phyloP scores from a whole-genome alignment of 805 yeast genomes.

The Monosporozyma servazzii region DNA sequence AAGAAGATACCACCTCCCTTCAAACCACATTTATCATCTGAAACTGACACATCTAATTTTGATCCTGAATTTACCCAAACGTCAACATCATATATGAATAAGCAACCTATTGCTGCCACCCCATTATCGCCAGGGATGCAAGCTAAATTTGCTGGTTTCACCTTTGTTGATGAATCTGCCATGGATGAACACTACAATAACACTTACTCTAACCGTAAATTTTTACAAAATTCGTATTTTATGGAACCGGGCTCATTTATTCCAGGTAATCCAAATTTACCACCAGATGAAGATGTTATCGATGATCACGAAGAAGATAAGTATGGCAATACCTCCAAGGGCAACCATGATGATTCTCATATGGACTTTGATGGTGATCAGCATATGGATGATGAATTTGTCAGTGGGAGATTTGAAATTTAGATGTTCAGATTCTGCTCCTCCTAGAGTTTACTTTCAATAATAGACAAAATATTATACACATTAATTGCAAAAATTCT shows the following conservation, averaged over 20 bases:
- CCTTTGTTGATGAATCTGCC: constrained; percentile 88
- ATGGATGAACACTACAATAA: constrained; percentile 72
- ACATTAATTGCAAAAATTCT: background rate
- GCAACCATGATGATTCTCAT: background rate
- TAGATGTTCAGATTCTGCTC: background rate
- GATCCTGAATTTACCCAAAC: constrained; percentile 96
- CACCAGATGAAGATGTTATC: constrained; percentile 77
- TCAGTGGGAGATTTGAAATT: constrained; percentile 82
- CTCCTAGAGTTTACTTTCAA: background rate
- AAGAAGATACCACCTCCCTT: constrained; percentile 94
- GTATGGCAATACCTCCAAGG: background rate
- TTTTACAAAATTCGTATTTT: constrained; percentile 31
- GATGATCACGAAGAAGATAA: constrained; percentile 28
- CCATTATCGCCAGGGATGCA: constrained; percentile 93
- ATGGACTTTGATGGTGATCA: constrained; percentile 41
- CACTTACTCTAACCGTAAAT: constrained; percentile 27
- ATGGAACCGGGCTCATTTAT: constrained; percentile 62
- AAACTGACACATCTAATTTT: constrained; percentile 91
- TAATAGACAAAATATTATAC: background rate
- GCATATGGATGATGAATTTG: constrained; percentile 72
- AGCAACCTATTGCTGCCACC: constrained; percentile 41
- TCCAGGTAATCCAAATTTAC: constrained; percentile 70
- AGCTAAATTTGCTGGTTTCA: constrained; percentile 93
- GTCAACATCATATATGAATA: constrained; percentile 71
- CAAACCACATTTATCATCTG: constrained; percentile 85